Conservation (phyloP, 495 filamentous ascomycete species). For the Staphylotrichum longicolle region DNA sequence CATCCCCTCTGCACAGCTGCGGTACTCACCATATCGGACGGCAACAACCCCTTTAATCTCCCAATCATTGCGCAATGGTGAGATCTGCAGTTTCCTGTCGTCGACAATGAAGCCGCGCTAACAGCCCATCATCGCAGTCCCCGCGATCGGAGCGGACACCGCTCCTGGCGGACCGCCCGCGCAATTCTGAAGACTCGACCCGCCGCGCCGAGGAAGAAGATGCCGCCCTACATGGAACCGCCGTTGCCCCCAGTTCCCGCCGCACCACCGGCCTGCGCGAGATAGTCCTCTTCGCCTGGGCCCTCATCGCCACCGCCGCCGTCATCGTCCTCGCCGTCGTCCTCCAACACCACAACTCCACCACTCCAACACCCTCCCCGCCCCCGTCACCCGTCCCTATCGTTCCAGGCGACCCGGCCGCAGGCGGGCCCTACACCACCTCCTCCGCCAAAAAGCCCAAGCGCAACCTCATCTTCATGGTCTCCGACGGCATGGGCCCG, state of each 20-base stretch:
- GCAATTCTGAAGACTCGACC: constrained; percentile 26
- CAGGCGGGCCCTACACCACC: constrained; percentile 75
- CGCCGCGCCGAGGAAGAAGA: constrained; percentile 34
- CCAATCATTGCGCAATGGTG: constrained; percentile 15
- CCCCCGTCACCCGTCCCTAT: constrained; percentile 11
- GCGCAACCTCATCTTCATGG: constrained; percentile 96
- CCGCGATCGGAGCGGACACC: constrained; percentile 32
- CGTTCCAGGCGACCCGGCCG: constrained; percentile 14
- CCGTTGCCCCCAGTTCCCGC: background rate
- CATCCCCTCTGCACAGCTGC: background rate
- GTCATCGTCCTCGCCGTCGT: constrained; percentile 74
- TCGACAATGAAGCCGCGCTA: too few relatives aligned
- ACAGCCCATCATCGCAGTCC: constrained; percentile 3
- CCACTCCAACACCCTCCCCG: background rate
- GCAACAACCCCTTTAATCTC: background rate
- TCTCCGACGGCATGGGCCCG: constrained; percentile 97
- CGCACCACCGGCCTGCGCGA: constrained; percentile 43
- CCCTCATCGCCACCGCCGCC: constrained; percentile 75
- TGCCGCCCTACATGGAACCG: constrained; percentile 29
- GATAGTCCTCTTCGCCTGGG: constrained; percentile 79
- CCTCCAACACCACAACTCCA: constrained; percentile 60
- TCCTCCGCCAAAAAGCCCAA: constrained; percentile 49
- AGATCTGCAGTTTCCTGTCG: background rate
- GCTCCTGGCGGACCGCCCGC: constrained; percentile 30
- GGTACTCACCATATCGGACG: background rate